phyloP scores from a whole-genome alignment of 1,139 yeast species.

The Kodamaea derodonti region DNA sequence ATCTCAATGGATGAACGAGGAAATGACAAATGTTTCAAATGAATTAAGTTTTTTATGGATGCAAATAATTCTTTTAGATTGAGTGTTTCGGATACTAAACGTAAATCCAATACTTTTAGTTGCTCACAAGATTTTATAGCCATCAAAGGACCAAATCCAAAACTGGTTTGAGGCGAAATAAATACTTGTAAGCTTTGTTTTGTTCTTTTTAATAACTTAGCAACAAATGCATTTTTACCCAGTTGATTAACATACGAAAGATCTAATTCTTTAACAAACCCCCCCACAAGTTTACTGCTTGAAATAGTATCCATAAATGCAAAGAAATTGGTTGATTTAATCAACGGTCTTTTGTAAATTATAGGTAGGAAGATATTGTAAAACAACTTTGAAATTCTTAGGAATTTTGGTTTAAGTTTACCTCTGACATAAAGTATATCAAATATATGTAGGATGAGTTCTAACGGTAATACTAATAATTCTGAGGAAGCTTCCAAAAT shows the following conservation, averaged over 20 bases:
- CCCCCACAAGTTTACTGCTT: constrained; percentile 36
- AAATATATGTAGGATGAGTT: constrained; percentile 54
- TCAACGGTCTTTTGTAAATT: constrained; percentile 58
- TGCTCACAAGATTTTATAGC: constrained; percentile 68
- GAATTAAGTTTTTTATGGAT: constrained; percentile 60
- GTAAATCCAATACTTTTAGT: constrained; percentile 65
- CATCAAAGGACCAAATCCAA: constrained; percentile 84
- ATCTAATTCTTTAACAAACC: constrained; percentile 55
- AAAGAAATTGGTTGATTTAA: constrained; percentile 65
- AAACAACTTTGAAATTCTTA: constrained; percentile 61
- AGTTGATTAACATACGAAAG: constrained; percentile 77
- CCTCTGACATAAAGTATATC: constrained; percentile 32
- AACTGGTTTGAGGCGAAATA: constrained; percentile 92
- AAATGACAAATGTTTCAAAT: constrained; percentile 73
- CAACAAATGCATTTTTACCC: constrained; percentile 90
- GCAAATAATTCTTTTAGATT: constrained; percentile 74
- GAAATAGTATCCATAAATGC: constrained; percentile 70
- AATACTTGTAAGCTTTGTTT: constrained; percentile 59
- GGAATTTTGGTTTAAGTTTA: constrained; percentile 44
- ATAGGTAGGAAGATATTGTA: constrained; percentile 57
- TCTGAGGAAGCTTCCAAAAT: constrained; percentile 12
- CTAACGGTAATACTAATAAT: constrained; percentile 49
- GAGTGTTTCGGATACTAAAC: constrained; percentile 90
- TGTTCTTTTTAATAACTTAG: constrained; percentile 75
- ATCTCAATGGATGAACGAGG: constrained; percentile 87